Conservation (phyloP, 2,329 filamentous ascomycete species). For the Penicillium sp. region DNA sequence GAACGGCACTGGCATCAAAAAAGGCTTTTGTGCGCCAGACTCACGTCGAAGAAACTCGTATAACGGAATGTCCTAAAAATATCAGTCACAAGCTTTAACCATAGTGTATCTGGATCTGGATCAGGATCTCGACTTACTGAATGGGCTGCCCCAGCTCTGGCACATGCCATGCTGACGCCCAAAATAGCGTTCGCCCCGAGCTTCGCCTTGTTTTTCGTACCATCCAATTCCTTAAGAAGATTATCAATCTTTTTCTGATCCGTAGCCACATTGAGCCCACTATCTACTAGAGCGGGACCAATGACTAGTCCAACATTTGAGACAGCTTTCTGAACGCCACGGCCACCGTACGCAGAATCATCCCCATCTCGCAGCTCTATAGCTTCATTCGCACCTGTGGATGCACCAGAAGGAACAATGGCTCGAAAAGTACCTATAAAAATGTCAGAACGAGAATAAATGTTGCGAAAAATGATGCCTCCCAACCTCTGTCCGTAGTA, state of each 20-base stretch:
- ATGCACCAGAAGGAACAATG: too few species aligned
- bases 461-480: too few species aligned
- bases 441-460: too few species aligned
- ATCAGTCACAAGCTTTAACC: neutral
- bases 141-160: neutral
- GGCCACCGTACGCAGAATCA: too few species aligned
- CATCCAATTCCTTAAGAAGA: neutral
- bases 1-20: slow-evolving; percentile 57
- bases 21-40: neutral
- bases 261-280: too few species aligned
- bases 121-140: neutral
- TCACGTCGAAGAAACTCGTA: neutral
- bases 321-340: too few species aligned
- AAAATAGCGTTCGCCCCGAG: neutral
- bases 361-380: too few species aligned
- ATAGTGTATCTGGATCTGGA: neutral
- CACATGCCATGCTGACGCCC: neutral
- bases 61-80: neutral
- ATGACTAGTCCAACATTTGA: too few species aligned
- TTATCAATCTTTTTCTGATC: neutral
- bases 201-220: neutral
- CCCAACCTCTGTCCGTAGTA: too few species aligned
- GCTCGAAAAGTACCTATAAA: too few species aligned
- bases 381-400: too few species aligned
- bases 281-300: too few species aligned